These are phyloP conservation scores for Arthromyces matolae DNA, from an alignment of 768 basidiomycete genomes.

Conservation along the genomic window DNA sequence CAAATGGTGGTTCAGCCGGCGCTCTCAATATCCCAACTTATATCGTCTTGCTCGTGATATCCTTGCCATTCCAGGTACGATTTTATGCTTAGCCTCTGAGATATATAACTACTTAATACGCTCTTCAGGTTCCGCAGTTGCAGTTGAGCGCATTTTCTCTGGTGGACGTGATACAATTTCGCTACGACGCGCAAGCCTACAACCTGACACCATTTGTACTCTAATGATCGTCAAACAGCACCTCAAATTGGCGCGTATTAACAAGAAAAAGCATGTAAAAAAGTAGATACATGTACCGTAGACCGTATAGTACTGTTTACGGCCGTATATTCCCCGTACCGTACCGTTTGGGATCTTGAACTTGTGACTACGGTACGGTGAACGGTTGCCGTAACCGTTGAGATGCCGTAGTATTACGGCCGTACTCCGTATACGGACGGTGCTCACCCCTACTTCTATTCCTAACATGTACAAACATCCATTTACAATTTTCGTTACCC, in stretches of 20 bases:
- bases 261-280: not conserved
- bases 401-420: not conserved
- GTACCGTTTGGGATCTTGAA: not conserved
- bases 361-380: not conserved
- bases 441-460: constrained; percentile 1
- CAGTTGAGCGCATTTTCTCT: not conserved
- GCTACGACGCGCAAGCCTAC: not conserved
- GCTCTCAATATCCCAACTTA: not conserved
- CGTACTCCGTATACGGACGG: not conserved
- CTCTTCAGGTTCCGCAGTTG: not conserved
- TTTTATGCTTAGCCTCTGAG: not conserved
- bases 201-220: not conserved
- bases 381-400: not conserved
- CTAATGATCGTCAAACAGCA: not conserved
- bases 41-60: not conserved
- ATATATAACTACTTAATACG: not conserved
- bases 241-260: not conserved
- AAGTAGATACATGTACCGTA: not conserved
- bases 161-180: not conserved
- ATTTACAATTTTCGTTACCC: too few species aligned
- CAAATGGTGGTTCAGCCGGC: not conserved
- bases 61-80: not conserved
- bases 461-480: too few species aligned
- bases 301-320: not conserved
- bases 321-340: not conserved